Conservation (phyloP, 2,329 filamentous ascomycete genomes). For the Ophiognomonia clavigignenti-juglandacearum region DNA sequence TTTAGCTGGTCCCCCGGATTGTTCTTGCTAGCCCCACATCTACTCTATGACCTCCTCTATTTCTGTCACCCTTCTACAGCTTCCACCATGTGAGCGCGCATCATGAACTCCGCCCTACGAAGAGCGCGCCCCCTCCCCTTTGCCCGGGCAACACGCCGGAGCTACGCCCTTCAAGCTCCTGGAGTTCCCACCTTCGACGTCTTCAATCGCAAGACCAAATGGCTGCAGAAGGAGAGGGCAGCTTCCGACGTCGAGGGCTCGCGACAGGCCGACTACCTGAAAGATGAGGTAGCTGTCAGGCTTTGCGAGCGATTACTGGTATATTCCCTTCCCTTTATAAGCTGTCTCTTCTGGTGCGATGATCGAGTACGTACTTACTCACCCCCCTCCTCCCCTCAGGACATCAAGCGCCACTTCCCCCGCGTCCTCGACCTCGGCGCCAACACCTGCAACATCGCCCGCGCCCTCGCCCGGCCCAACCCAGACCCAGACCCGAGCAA, state of each 20-base stretch:
- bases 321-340: slow-evolving; percentile 19
- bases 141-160: slow-evolving; percentile 33
- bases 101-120: slow-evolving; percentile 12
- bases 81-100: slow-evolving; percentile 9
- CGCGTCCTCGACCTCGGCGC: slow-evolving; percentile 88
- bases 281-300: slow-evolving; percentile 82
- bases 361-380: too few species aligned
- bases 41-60: neutral
- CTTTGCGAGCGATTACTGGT: slow-evolving; percentile 83
- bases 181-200: slow-evolving; percentile 79
- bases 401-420: slow-evolving; percentile 86
- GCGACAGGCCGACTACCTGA: slow-evolving; percentile 83
- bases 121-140: slow-evolving; percentile 9
- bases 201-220: slow-evolving; percentile 86
- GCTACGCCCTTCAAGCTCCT: slow-evolving; percentile 73
- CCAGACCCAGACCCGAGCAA: slow-evolving; percentile 55
- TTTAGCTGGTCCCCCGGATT: too few species aligned
- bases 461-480: slow-evolving; percentile 68
- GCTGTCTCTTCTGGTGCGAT: too few species aligned
- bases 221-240: slow-evolving; percentile 84
- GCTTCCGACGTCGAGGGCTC: slow-evolving; percentile 66
- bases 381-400: slow-evolving; percentile 45
- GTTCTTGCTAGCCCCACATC: too few species aligned
- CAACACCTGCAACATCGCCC: slow-evolving; percentile 91
- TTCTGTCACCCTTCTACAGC: neutral